Conservation (phyloP, 345 rosid genomes). For the Aquilaria malaccensis region DNA sequence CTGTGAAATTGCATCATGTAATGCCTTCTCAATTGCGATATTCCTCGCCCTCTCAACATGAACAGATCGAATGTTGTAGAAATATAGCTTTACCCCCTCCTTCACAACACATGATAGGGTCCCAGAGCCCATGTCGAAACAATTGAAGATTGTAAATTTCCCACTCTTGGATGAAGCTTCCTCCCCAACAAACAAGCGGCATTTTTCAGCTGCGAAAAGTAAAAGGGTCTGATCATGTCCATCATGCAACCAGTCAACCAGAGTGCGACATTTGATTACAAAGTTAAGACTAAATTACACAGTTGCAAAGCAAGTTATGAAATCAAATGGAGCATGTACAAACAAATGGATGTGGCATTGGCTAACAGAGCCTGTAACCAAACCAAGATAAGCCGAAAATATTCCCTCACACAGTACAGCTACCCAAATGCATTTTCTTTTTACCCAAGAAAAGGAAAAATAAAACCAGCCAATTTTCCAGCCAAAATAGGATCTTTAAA, state of each 20-base stretch:
- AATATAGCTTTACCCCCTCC: slow-evolving; percentile 87
- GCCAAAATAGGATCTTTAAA: too few relatives aligned
- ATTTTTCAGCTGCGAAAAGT: slow-evolving; percentile 67
- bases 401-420: too few relatives aligned
- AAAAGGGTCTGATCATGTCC: neutral
- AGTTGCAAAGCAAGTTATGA: neutral
- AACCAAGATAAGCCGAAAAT: too few relatives aligned
- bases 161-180: slow-evolving; percentile 87
- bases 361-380: neutral
- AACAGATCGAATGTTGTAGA: slow-evolving; percentile 65
- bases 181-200: slow-evolving; percentile 73
- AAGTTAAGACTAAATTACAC: neutral
- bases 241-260: too few relatives aligned
- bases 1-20: slow-evolving; percentile 55
- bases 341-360: neutral
- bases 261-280: neutral
- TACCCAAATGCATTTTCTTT: too few relatives aligned
- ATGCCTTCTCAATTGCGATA: slow-evolving; percentile 54
- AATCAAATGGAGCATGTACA: neutral
- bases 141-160: slow-evolving; percentile 68
- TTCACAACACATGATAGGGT: slow-evolving; percentile 72
- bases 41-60: slow-evolving; percentile 74
- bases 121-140: slow-evolving; percentile 91
- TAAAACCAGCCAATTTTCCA: too few relatives aligned
- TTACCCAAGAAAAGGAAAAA: too few relatives aligned